Conservation (phyloP, 805 yeast species). For the Cyberlindnera maritima region DNA sequence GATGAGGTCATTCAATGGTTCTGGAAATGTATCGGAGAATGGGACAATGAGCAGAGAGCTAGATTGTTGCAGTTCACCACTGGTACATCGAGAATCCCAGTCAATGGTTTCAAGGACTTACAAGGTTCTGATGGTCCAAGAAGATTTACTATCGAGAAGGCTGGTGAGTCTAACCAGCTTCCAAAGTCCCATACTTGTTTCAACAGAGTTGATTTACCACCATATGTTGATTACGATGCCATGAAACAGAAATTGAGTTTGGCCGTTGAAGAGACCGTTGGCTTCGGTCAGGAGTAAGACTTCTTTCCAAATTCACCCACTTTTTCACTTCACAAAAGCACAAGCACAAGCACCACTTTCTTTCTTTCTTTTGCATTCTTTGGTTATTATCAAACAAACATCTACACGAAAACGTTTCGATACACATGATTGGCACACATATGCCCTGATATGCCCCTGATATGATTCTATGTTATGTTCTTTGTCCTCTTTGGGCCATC, state of each 20-base stretch:
- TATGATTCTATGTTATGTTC: background rate
- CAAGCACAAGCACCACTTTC: too few relatives aligned
- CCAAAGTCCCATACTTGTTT: constrained; percentile 99
- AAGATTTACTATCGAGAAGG: constrained; percentile 96
- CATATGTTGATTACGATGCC: constrained; percentile 79
- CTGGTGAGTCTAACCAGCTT: constrained; percentile 88
- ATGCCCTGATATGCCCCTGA: too few relatives aligned
- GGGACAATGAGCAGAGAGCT: constrained; percentile 97
- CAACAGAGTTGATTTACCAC: constrained; percentile 97
- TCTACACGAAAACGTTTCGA: background rate
- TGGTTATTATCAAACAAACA: too few relatives aligned
- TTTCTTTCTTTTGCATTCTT: background rate
- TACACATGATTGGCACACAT: background rate
- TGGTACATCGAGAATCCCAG: constrained; percentile 98
- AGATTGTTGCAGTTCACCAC: constrained; percentile 95
- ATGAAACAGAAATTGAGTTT: constrained; percentile 86
- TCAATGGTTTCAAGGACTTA: constrained; percentile 96
- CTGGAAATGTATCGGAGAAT: constrained; percentile 89
- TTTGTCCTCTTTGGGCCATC: background rate
- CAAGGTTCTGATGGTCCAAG: constrained; percentile 99
- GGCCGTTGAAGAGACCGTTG: constrained; percentile 98
- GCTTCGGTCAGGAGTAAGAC: constrained; percentile 89
- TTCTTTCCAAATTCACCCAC: background rate
- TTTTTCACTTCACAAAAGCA: background rate
- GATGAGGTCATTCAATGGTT: constrained; percentile 99